These are phyloP conservation scores for Ophioceras dolichostomum DNA, from an alignment of 2,329 filamentous ascomycete species.

Conservation along the genomic window DNA sequence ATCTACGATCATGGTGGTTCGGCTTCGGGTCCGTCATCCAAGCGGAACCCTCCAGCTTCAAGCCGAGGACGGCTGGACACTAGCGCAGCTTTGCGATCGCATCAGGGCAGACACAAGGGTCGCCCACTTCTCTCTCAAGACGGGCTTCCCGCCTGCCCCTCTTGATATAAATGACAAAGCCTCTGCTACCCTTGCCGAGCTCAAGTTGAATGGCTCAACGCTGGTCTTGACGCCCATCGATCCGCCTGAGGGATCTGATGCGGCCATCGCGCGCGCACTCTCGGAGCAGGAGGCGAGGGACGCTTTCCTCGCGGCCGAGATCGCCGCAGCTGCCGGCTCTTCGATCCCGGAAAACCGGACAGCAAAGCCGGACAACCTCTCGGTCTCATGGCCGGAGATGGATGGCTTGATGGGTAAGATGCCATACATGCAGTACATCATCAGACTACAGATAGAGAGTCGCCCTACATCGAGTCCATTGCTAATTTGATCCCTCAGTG, in stretches of 20 bases:
- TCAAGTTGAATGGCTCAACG: conserved; percentile 35
- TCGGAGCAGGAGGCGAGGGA: not conserved
- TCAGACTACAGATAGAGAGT: too few relatives aligned
- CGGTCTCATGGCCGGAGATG: conserved; percentile 3
- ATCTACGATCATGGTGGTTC: conserved; percentile 35
- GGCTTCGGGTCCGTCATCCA: conserved; percentile 64
- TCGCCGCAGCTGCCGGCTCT: not conserved
- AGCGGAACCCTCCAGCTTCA: conserved; percentile 59
- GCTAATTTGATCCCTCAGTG: conserved; percentile 40
- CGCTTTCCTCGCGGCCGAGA: not conserved
- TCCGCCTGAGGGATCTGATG: not conserved
- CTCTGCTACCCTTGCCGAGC: conserved; percentile 26
- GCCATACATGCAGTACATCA: too few relatives aligned
- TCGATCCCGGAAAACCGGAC: not conserved
- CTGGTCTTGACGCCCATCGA: conserved; percentile 24
- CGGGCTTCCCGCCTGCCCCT: conserved; percentile 67
- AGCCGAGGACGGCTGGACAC: conserved; percentile 54
- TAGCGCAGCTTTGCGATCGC: conserved; percentile 45
- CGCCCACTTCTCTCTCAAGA: conserved; percentile 62
- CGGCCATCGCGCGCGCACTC: not conserved
- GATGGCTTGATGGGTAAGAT: conserved; percentile 3
- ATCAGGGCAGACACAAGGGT: conserved; percentile 55
- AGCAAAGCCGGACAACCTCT: conserved; percentile 1
- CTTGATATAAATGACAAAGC: conserved; percentile 45
- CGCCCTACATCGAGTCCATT: too few relatives aligned